Conservation (phyloP, 116 monocot species). For the Posidonia oceanica region DNA sequence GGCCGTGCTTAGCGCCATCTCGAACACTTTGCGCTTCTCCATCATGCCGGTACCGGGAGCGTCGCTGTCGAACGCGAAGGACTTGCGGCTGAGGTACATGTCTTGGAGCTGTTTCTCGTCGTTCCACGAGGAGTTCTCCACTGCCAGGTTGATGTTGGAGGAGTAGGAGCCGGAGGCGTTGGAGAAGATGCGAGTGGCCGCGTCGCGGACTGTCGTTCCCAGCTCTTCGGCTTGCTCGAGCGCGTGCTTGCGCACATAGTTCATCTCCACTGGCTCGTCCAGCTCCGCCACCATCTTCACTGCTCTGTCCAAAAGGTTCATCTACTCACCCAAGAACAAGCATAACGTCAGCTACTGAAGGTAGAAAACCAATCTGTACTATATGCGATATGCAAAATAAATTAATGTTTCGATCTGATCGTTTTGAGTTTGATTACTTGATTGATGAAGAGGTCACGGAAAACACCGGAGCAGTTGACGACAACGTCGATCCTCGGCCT, state of each 20-base stretch:
- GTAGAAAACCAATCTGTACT: no score
- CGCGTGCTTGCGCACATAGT: conserved; percentile 90
- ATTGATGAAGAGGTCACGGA: conserved; percentile 98
- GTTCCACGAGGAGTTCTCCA: conserved; percentile 98
- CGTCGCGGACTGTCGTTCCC: conserved; percentile 59
- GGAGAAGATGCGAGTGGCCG: conserved; percentile 93
- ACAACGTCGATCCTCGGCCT: conserved; percentile 90
- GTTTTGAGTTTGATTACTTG: conserved; percentile 21
- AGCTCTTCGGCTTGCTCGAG: conserved; percentile 67
- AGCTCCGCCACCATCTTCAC: conserved; percentile 97
- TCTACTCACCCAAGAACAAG: conserved; percentile 28
- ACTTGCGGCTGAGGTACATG: conserved; percentile 98
- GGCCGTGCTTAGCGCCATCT: conserved; percentile 88
- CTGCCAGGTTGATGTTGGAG: conserved; percentile 91
- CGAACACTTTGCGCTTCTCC: conserved; percentile 83
- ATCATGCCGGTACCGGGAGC: conserved; percentile 86
- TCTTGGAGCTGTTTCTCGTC: conserved; percentile 99
- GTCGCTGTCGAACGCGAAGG: conserved; percentile 93
- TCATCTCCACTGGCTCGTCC: conserved; percentile 79
- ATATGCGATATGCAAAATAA: no score
- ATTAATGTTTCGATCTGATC: no score
- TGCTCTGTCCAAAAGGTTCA: conserved; percentile 91
- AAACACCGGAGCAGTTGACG: conserved; percentile 98
- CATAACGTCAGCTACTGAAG: background rate
- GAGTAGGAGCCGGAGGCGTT: conserved; percentile 99